Percentiles rank a stretch among this genome's conserved stretches.
Conservation (phyloP, 805 yeast genomes). For the Naumovozyma castellii region DNA sequence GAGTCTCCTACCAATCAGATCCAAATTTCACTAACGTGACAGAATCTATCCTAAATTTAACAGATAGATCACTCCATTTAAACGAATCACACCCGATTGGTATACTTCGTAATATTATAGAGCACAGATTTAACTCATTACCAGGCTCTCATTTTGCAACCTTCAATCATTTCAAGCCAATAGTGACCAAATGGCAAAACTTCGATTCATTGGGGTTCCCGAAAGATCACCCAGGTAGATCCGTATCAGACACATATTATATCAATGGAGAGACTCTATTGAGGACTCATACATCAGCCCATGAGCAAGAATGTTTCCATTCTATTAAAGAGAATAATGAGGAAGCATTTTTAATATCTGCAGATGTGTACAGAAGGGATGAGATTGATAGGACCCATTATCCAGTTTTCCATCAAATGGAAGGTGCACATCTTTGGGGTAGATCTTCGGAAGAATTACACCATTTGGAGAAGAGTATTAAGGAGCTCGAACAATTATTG, state of each 20-base stretch:
- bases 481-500: conserved; percentile 3
- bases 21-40: conserved; percentile 77
- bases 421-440: conserved; percentile 86
- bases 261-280: conserved; percentile 61
- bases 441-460: conserved; percentile 19
- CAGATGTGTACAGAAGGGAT: conserved; percentile 93
- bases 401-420: conserved; percentile 97
- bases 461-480: conserved; percentile 27
- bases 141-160: conserved; percentile 51
- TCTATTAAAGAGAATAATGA: conserved; percentile 37
- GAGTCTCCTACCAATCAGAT: conserved; percentile 48
- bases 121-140: conserved; percentile 49
- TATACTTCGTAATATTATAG: conserved; percentile 66
- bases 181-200: conserved; percentile 72
- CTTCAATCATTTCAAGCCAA: conserved; percentile 73
- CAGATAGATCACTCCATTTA: conserved; percentile 66
- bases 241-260: conserved; percentile 88
- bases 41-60: conserved; percentile 54
- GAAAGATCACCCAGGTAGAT: conserved; percentile 83
- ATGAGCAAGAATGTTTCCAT: conserved; percentile 78
- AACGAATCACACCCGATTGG: conserved; percentile 82
- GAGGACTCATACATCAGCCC: conserved; percentile 95
- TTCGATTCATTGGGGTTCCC: conserved; percentile 92
- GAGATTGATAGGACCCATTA: conserved; percentile 93
- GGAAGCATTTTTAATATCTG: conserved; percentile 77